phyloP scores from a whole-genome alignment of 768 basidiomycete species.

The Suillus americanus region DNA sequence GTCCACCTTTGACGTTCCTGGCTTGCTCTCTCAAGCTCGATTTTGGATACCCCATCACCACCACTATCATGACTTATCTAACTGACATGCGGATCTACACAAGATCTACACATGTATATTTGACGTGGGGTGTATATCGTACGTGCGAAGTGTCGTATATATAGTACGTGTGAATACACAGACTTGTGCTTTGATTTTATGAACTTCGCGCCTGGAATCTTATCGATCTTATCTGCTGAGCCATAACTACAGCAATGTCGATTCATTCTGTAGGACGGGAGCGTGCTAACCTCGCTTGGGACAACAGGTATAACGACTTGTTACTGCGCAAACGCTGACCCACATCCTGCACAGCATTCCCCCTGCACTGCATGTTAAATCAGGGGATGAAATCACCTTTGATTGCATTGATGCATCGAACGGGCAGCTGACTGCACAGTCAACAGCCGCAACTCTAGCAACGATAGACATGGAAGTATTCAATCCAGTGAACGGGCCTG shows the following conservation, averaged over 20 bases:
- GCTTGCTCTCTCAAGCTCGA: background rate
- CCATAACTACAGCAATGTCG: slow-evolving; percentile 33
- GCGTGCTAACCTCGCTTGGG: slow-evolving; percentile 58
- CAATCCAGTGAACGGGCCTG: slow-evolving; percentile 61
- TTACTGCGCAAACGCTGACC: background rate
- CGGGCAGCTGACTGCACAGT: slow-evolving; percentile 50
- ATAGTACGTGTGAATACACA: slow-evolving; percentile 1
- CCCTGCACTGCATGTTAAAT: slow-evolving; percentile 47
- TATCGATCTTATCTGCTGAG: background rate
- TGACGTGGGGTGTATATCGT: background rate
- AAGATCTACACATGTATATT: background rate
- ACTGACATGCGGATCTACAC: background rate
- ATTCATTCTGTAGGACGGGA: slow-evolving; percentile 55
- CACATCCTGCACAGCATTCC: slow-evolving; percentile 39
- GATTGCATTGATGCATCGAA: slow-evolving; percentile 67
- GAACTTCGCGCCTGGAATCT: background rate
- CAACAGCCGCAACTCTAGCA: slow-evolving; percentile 36
- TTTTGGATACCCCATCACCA: background rate
- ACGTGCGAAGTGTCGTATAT: slow-evolving; percentile 1
- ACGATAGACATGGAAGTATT: slow-evolving; percentile 41
- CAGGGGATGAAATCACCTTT: slow-evolving; percentile 55
- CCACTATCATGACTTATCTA: background rate
- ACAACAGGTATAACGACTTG: slow-evolving; percentile 45
- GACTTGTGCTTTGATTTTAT: background rate
- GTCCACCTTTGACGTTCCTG: background rate